Base-by-base conservation (phyloP, 1,139 yeast genomes). In the Sugiyamaella pinicola region DNA sequence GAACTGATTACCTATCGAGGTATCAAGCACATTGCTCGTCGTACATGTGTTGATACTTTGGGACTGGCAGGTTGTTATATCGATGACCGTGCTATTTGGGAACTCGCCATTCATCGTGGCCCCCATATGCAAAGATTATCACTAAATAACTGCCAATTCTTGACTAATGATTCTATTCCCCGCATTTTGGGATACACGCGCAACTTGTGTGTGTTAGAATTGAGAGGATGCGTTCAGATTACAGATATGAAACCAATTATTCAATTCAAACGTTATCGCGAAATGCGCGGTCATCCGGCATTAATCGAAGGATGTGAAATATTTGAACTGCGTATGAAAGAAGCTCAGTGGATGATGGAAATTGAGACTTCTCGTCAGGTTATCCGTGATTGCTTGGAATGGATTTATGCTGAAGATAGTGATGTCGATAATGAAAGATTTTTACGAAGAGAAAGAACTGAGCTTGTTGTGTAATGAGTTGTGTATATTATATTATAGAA, bases 51-150 rank as follows among this genome's bases (percentile, higher is more conserved):
- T 40, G 75, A 75, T 47, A 90, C 97, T 0, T 74, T 91, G 46
- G 98, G 98, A 0, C 71, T 89, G 13, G 96, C 98, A 0, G 98
- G 98, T 6, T 88, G 96, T 67, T 75, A 80, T 52, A 77, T 91
- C 24, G 81, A 87, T 17, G 96, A 91, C 70, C 77, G 82, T 46
- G 76, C 86, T 5, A 72, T 91, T 22, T 88, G 96, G 95, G 93
- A 87, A 63, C 71, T 90, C 43, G 93, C 93, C 0, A 68, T 78
- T 21, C 69, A 75, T 56, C 78, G 87, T 55, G 85, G 87, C 33
- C 65, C 66, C 1, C 64, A 72, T 3, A 65, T 91, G 4, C 83
- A 82, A 62, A 76, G 97, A 52, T 72, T 91, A 35, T 86, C 96
- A 10, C 69, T 91, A 44, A 91, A 91, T 69, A 84, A 85, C 63